Evolutionary conservation across 202 grass and related monocot genomes (phyloP).

Genomic region (Elaeis oleifera): DNA sequence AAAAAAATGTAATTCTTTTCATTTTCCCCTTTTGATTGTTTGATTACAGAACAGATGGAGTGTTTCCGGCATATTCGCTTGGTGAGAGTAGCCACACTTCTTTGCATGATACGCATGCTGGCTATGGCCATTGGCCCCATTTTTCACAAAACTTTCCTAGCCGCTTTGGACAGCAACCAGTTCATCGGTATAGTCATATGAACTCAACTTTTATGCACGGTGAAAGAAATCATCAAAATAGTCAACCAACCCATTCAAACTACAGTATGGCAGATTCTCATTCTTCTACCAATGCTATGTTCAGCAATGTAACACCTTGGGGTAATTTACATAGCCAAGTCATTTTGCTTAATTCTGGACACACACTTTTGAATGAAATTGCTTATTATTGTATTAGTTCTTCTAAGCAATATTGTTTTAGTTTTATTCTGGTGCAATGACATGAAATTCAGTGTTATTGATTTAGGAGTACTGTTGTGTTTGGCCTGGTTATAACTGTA

Average conservation of each 20-base stretch:
- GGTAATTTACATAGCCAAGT: constrained; percentile 37
- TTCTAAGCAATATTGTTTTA: neutral
- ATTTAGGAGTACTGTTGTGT: too few species aligned
- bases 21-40: constrained; percentile 15
- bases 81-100: constrained; percentile 39
- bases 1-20: neutral
- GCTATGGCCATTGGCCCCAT: constrained; percentile 46
- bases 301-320: constrained; percentile 43
- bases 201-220: constrained; percentile 39
- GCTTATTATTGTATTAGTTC: neutral
- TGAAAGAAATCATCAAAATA: constrained; percentile 33
- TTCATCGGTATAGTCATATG: constrained; percentile 51
- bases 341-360: too few species aligned
- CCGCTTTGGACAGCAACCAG: constrained; percentile 43
- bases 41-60: constrained; percentile 40
- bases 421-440: too few species aligned
- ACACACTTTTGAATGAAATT: constrained; percentile 10
- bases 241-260: constrained; percentile 35
- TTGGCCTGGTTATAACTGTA: too few species aligned
- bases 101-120: constrained; percentile 29
- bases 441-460: too few species aligned
- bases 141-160: constrained; percentile 52
- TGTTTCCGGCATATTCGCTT: constrained; percentile 43
- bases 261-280: constrained; percentile 48
- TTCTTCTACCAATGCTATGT: constrained; percentile 17